A percentile compares a stretch with the other conserved stretches of the same genome.
Conservation (phyloP, 768 basidiomycete species). For the Pleurotus sapidus region DNA sequence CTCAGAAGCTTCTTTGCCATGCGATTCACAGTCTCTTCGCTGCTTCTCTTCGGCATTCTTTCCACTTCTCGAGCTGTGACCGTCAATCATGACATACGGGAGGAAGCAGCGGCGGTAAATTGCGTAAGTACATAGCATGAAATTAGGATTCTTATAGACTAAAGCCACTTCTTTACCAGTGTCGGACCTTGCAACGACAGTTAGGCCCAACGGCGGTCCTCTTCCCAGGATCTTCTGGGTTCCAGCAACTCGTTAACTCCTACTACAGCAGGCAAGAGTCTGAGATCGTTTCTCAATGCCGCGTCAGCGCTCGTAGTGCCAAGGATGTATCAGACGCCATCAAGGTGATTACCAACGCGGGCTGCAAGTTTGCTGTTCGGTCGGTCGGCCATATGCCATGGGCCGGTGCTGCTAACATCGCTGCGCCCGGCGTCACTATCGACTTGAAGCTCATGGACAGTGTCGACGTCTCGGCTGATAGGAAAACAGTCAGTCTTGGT, state of each 20-base stretch:
- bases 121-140: not conserved
- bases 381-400: conserved; percentile 11
- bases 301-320: not conserved
- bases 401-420: conserved; percentile 11
- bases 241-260: not conserved
- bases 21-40: conserved; percentile 1
- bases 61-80: not conserved
- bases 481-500: conserved; percentile 7
- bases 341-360: not conserved
- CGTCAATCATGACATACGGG: not conserved
- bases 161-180: not conserved
- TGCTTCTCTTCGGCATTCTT: conserved; percentile 2
- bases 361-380: conserved; percentile 2
- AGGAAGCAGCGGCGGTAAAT: not conserved
- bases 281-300: conserved; percentile 1
- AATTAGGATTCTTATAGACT: not conserved
- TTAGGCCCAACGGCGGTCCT: not conserved
- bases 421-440: conserved; percentile 7
- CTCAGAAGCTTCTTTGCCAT: conserved; percentile 4
- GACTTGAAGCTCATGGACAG: conserved; percentile 6
- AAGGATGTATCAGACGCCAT: conserved; percentile 1
- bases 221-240: not conserved
- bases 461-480: conserved; percentile 4
- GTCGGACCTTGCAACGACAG: not conserved
- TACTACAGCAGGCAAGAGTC: conserved; percentile 5